Evolutionary conservation across 1,284 basidiomycete genomes (phyloP), one percentile per base, ranked within the genome.

Genomic region (Ustilago shanxiensis): DNA sequence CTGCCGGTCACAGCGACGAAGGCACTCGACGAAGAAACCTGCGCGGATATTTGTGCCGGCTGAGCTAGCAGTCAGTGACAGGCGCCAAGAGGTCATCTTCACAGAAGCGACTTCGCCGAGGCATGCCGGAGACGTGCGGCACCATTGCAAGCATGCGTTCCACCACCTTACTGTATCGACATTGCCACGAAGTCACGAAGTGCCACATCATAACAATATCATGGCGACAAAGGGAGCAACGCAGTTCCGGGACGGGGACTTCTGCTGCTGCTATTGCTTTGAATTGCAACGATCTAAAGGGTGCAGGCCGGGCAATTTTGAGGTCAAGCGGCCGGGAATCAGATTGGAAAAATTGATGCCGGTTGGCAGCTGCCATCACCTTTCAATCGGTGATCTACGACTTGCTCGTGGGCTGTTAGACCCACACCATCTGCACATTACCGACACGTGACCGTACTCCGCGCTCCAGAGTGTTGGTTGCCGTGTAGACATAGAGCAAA

Each of bases 261-360:
- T 9, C 13, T 49, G 47, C 47, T 49, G 47, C 26, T 49, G 24
- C 47, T 26, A 20, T 5, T 26, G 45, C 10, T 47, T 14, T 16
- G 13, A n/a, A 18, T 44, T 22, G n/a, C 28, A 24, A n/a, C 50
- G 10, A 52, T 52, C 50, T 26, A 29, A 49, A 44, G 20, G 20
- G 41, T 11, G 31, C 41, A 11, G 20, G 33, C 35, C 4, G 52
- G 52, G 24, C 18, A 54, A 37, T 39, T 22, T 35, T 26, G 35
- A 24, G 52, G 52, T 37, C 33, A 39, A 39, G 33, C 52, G 51
- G 51, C 51, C 51, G 51, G 51, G 51, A 53, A 53, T 2, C n/a
- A 35, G 49, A 22, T 29, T 51, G 49, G n/a, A n/a, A n/a, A n/a
- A n/a, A n/a, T n/a, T n/a, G 45, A 47, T 22, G 24, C 24, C 6